Percentiles rank a stretch among this genome's conserved stretches.
These are phyloP conservation scores for Rostrohypoxylon terebratum DNA, from an alignment of 495 filamentous ascomycete species.

Conservation along the genomic window DNA sequence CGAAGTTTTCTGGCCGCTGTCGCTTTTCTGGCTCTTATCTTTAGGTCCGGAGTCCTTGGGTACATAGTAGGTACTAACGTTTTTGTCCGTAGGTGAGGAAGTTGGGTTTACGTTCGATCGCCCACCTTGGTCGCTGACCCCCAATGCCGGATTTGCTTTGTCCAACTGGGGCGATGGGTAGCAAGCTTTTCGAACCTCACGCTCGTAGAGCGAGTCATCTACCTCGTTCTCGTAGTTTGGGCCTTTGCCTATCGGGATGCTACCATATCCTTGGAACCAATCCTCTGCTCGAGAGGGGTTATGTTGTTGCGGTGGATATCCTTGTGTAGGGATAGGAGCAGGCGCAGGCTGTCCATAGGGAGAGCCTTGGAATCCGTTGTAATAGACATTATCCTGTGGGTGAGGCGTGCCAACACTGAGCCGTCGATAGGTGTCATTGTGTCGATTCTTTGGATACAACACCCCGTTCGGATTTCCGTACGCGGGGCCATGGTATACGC, in stretches of 20 bases:
- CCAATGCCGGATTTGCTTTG: background rate
- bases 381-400: constrained; percentile 44
- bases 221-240: constrained; percentile 9
- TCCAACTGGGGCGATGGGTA: background rate
- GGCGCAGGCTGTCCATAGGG: background rate
- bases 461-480: constrained; percentile 58
- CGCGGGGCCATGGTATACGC: constrained; percentile 62
- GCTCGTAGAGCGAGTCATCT: constrained; percentile 1
- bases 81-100: background rate
- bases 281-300: background rate
- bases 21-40: background rate
- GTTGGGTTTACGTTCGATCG: constrained; percentile 44
- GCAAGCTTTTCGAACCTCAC: background rate
- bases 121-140: constrained; percentile 32
- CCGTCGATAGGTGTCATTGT: constrained; percentile 21
- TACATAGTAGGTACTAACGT: constrained; percentile 13
- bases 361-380: constrained; percentile 39
- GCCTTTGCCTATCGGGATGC: constrained; percentile 23
- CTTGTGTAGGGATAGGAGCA: background rate
- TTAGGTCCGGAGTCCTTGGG: constrained; percentile 10
- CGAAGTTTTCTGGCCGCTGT: background rate
- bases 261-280: constrained; percentile 44
- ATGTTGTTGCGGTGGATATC: background rate
- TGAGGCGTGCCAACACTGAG: constrained; percentile 36
- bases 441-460: constrained; percentile 42